These are phyloP conservation scores for Psilocybe mexicana DNA, from an alignment of 1,284 basidiomycete species.

Conservation along the genomic window DNA sequence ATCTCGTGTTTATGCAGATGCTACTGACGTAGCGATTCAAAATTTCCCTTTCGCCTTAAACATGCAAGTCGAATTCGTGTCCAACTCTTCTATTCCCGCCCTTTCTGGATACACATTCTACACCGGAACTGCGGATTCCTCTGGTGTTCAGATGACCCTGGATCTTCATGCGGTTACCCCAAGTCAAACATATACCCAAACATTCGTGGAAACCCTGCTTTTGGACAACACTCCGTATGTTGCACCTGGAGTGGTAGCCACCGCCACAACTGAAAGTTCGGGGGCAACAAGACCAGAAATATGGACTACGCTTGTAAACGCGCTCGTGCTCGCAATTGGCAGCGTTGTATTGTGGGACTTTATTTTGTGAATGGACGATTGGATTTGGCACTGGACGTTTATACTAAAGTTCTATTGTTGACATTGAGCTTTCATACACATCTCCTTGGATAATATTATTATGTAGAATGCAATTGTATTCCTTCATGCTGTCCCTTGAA, in stretches of 20 bases:
- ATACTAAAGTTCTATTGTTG: no score
- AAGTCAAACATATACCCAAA: conserved; percentile 33
- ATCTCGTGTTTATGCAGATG: conserved; percentile 40
- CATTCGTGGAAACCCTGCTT: conserved; percentile 33
- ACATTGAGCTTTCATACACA: no score
- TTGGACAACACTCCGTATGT: conserved; percentile 37
- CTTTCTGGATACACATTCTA: conserved; percentile 39
- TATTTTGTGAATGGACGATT: conserved; percentile 11
- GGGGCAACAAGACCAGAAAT: conserved; percentile 1
- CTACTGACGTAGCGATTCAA: conserved; percentile 33
- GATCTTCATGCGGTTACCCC: conserved; percentile 34
- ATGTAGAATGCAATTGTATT: neutral
- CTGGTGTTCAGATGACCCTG: conserved; percentile 37
- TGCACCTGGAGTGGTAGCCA: conserved; percentile 29
- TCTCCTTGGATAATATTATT: neutral
- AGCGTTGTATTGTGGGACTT: conserved; percentile 12
- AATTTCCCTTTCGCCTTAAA: conserved; percentile 34
- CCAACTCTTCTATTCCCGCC: conserved; percentile 30
- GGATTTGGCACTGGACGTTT: neutral
- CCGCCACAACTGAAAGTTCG: conserved; percentile 7
- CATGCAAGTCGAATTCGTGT: conserved; percentile 31
- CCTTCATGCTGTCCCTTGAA: no score
- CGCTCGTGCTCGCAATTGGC: conserved; percentile 1
- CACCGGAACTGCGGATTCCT: conserved; percentile 29
- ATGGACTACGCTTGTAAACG: conserved; percentile 4